Base-by-base conservation (phyloP, 768 basidiomycete genomes). In the Sistotremastrum suecicum region DNA sequence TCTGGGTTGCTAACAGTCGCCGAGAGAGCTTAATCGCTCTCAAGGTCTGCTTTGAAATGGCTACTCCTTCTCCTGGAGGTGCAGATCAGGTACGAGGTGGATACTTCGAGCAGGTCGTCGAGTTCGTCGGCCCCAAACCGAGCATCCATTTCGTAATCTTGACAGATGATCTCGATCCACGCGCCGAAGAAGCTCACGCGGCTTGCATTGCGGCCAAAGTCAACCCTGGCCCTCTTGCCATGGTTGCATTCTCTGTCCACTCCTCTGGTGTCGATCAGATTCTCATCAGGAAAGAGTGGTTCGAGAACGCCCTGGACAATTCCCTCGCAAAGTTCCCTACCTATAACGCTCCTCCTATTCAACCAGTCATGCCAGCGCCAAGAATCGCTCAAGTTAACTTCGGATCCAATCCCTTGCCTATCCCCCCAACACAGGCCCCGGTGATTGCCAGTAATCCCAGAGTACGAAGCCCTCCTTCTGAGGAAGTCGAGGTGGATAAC, bases 131-230 rank as follows among this genome's bases (percentile, higher is more conserved):
- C 34, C 82, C 83, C 31, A 87, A 87, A 59, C 73, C 86, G 7
- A 86, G 86, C 3, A 88, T 90, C 46, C 83, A 89, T 59, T 87
- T 90, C 58, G 85, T 89, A 53, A 86, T 90, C 45, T 71, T 90
- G 38, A 85, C 83, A 3, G 82, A 79, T 2, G 85, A 89, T 54
- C 78, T 83, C 3, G 86, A 88, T 60, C 84, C 84, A 3, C 72
- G 75, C 47, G 85, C 84, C 9, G 80, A 83, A 44, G 85, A 88
- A 59, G 83, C 85, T 0, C 77, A 80, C 54, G 85, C 85, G 7
- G 85, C 85, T 5, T 88, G 85, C 51, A 70, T 84, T 20, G 85
- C 85, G 3, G 85, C 85, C 3, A 87, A 87, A 55, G 69, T 87
- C 4, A 68, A 72, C 5, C 76, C 80, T 1, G 80, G 82, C 37